Evolutionary conservation across 768 basidiomycete species (phyloP).

Genomic region (Boletus rubroflammeus): DNA sequence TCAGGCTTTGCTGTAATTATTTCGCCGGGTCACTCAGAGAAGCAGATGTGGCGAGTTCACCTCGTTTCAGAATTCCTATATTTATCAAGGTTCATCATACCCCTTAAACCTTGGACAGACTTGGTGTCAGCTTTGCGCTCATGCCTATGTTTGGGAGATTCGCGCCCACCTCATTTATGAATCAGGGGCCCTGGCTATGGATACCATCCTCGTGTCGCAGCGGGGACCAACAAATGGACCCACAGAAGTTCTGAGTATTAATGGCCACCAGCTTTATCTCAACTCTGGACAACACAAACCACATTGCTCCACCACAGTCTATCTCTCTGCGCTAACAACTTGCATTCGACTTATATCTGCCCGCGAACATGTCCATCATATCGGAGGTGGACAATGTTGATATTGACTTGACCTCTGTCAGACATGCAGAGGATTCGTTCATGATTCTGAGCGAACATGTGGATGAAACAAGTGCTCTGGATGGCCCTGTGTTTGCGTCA

Average conservation of each 20-base stretch:
- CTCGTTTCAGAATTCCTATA: background rate
- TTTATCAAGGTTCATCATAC: slow-evolving; percentile 20
- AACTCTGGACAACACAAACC: background rate
- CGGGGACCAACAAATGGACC: slow-evolving; percentile 15
- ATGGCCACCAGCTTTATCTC: background rate
- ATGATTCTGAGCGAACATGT: slow-evolving; percentile 1
- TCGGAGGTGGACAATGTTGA: slow-evolving; percentile 14
- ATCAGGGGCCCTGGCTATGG: background rate
- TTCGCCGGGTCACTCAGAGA: background rate
- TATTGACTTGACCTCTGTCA: background rate
- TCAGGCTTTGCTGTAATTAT: background rate
- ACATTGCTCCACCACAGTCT: background rate
- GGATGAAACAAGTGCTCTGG: slow-evolving; percentile 1
- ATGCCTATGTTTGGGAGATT: slow-evolving; percentile 19
- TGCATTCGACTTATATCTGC: background rate
- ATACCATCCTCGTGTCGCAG: slow-evolving; percentile 1
- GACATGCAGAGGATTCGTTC: slow-evolving; percentile 9
- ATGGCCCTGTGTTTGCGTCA: background rate
- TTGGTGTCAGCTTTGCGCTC: slow-evolving; percentile 20
- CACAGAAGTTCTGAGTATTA: slow-evolving; percentile 12
- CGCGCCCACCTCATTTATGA: background rate
- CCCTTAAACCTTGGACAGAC: background rate
- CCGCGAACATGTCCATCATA: slow-evolving; percentile 13
- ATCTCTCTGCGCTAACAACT: background rate
- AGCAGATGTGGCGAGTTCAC: background rate